phyloP scores from a whole-genome alignment of 306 rosid species.

The Citrullus colocynthis region DNA sequence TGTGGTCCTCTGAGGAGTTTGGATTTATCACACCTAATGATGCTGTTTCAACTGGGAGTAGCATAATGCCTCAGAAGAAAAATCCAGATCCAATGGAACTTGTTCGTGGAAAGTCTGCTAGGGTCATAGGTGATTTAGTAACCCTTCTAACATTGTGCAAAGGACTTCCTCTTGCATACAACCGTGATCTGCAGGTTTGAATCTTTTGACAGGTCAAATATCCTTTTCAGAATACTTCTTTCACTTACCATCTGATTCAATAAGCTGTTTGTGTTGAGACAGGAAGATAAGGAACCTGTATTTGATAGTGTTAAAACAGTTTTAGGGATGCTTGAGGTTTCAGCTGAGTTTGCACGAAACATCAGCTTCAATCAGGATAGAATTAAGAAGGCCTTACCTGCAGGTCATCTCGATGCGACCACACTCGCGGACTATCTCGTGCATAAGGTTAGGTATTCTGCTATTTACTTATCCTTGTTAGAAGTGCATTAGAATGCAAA shows the following conservation, averaged over 20 bases:
- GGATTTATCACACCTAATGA: slow-evolving; percentile 91
- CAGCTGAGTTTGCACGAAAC: slow-evolving; percentile 81
- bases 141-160: slow-evolving; percentile 86
- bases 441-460: slow-evolving; percentile 41
- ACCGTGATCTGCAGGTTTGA: slow-evolving; percentile 82
- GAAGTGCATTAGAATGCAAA: not conserved
- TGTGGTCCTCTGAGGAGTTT: slow-evolving; percentile 96
- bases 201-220: not conserved
- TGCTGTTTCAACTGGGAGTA: slow-evolving; percentile 91
- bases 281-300: slow-evolving; percentile 97
- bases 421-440: slow-evolving; percentile 96
- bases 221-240: not conserved
- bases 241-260: not conserved
- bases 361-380: slow-evolving; percentile 63
- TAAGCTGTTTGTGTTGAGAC: slow-evolving; percentile 14
- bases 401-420: slow-evolving; percentile 98
- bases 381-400: slow-evolving; percentile 75
- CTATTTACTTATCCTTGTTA: slow-evolving; percentile 2
- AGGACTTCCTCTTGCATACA: slow-evolving; percentile 97
- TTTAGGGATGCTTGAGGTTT: slow-evolving; percentile 94
- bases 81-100: slow-evolving; percentile 99
- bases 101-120: slow-evolving; percentile 92
- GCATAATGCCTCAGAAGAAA: slow-evolving; percentile 99
- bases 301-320: slow-evolving; percentile 91
- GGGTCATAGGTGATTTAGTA: slow-evolving; percentile 75